phyloP scores from a whole-genome alignment of 768 basidiomycete genomes.

The Podaxis carcinomalis region DNA sequence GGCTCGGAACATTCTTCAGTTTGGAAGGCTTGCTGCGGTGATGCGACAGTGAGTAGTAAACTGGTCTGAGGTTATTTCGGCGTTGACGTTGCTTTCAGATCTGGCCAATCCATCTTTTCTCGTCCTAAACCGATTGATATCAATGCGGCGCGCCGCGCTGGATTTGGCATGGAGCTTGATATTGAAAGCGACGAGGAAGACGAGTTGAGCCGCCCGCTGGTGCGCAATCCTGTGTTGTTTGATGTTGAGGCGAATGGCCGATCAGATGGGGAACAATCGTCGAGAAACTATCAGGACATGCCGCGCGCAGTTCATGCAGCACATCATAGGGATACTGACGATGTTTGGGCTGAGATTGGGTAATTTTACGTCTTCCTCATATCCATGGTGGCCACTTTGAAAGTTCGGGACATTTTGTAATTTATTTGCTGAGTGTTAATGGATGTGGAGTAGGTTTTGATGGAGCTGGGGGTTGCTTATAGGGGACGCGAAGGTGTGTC shows the following conservation, averaged over 20 bases:
- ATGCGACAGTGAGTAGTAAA: constrained; percentile 77
- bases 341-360: constrained; percentile 68
- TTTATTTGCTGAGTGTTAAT: neutral
- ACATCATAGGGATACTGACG: constrained; percentile 58
- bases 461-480: neutral
- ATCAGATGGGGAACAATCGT: constrained; percentile 20
- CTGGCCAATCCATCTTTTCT: constrained; percentile 86
- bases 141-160: constrained; percentile 60
- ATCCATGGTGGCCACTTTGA: neutral
- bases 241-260: constrained; percentile 37
- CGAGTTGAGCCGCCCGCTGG: constrained; percentile 55
- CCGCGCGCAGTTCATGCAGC: constrained; percentile 52
- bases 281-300: constrained; percentile 36
- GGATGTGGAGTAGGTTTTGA: neutral
- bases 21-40: constrained; percentile 86
- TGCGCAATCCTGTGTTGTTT: constrained; percentile 59
- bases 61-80: constrained; percentile 7
- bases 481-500: neutral
- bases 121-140: constrained; percentile 85
- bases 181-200: constrained; percentile 62
- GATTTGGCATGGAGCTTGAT: constrained; percentile 69
- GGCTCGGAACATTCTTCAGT: constrained; percentile 89
- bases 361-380: constrained; percentile 1
- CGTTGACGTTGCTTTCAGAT: constrained; percentile 40
- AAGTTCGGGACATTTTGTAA: constrained; percentile 5